Evolutionary conservation across 2,329 filamentous ascomycete species (phyloP).

Genomic region (Colletotrichum paranaense): DNA sequence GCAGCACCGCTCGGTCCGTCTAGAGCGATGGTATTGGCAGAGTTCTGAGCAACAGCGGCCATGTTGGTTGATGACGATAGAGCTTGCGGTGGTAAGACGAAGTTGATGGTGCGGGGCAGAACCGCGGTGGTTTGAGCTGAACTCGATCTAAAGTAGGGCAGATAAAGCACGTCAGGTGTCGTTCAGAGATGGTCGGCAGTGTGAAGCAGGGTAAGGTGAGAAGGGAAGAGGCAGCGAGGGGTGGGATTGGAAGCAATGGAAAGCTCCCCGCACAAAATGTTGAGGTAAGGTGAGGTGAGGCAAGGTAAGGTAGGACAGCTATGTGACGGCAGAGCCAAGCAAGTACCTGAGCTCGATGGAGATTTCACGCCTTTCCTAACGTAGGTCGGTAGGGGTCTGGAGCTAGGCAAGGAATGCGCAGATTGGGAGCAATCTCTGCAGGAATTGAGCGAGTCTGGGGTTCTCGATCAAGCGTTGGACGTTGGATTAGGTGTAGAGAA

Average conservation of each 20-base stretch:
- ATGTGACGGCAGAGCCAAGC: constrained; percentile 13
- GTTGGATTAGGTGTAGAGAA: constrained; percentile 11
- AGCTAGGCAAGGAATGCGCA: constrained; percentile 34
- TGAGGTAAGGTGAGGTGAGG: constrained; percentile 20
- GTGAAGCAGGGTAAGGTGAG: constrained; percentile 6
- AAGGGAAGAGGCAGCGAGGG: neutral
- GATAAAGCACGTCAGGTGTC: constrained; percentile 21
- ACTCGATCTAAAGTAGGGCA: constrained; percentile 16
- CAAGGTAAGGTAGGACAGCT: constrained; percentile 8
- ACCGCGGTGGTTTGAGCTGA: neutral
- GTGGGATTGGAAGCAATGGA: constrained; percentile 11
- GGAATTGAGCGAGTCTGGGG: constrained; percentile 19
- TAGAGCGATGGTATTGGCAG: constrained; percentile 56
- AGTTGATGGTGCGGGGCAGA: constrained; percentile 18
- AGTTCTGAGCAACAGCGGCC: constrained; percentile 45
- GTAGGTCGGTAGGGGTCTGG: constrained; percentile 33
- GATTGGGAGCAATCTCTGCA: constrained; percentile 33
- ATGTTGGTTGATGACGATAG: constrained; percentile 20
- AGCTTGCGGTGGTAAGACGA: neutral
- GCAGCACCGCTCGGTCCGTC: constrained; percentile 52
- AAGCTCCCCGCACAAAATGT: constrained; percentile 24
- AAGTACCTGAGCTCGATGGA: constrained; percentile 23
- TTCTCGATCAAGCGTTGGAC: constrained; percentile 23
- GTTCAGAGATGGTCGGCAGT: neutral
- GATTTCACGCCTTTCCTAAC: constrained; percentile 31